Conservation (phyloP, 2,329 filamentous ascomycete genomes). For the Leptodontidium sp. region DNA sequence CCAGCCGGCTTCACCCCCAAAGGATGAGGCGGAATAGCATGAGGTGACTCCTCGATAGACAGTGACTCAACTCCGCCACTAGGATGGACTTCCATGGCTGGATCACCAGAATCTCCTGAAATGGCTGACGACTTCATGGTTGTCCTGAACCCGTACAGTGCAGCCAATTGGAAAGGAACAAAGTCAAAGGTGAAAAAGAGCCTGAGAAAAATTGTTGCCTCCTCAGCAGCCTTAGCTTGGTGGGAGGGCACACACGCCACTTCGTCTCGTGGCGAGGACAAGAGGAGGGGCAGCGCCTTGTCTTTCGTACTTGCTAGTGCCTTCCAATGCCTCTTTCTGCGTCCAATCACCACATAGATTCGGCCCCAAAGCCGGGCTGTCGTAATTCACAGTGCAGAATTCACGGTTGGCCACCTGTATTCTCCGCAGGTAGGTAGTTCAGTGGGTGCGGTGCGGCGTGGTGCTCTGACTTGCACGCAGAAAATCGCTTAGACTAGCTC, state of each 20-base stretch:
- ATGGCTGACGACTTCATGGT: conserved; percentile 36
- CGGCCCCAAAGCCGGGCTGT: background rate
- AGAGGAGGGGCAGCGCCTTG: conserved; percentile 11
- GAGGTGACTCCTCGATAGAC: conserved; percentile 52
- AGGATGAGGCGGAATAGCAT: conserved; percentile 78
- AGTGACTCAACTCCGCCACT: conserved; percentile 41
- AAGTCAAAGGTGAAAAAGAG: conserved; percentile 1
- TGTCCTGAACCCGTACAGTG: conserved; percentile 6
- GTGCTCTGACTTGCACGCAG: background rate
- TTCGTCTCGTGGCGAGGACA: conserved; percentile 23
- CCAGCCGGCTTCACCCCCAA: conserved; percentile 86
- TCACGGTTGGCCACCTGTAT: background rate
- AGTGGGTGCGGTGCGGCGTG: background rate
- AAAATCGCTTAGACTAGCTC: conserved; percentile 12
- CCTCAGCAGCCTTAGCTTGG: background rate
- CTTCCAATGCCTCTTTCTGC: background rate
- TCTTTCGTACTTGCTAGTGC: conserved; percentile 1
- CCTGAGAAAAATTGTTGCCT: conserved; percentile 6
- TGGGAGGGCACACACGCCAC: conserved; percentile 20
- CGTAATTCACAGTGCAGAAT: background rate
- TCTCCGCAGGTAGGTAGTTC: background rate
- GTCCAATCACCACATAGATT: background rate
- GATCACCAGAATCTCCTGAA: conserved; percentile 30
- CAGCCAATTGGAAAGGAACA: background rate
- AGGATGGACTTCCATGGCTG: conserved; percentile 29